Evolutionary conservation across 306 rosid genomes (phyloP), one percentile per base, ranked within the genome.

Genomic region (Acacia acuminata): DNA sequence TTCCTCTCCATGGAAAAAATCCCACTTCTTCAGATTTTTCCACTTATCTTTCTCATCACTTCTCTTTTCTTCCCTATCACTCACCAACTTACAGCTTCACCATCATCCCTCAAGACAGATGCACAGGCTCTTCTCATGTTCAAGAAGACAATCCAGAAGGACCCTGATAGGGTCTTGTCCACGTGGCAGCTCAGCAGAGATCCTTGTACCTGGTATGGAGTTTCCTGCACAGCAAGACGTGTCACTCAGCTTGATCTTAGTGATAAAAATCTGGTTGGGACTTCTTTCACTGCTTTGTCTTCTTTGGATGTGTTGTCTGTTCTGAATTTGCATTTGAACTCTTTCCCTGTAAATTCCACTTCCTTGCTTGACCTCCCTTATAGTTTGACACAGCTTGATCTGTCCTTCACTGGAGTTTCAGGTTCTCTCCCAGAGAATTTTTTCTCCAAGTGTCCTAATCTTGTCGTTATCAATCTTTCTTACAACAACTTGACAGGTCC

Each of bases 131-230:
- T 95, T 79, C 88, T 95, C 14, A 76, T 58, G 84, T 92, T 95
- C 88, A 95, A 90, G 86, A 90, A 88, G 81, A 80, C 82, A 89
- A 83, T 95, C 66, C 85, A 84, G 50, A 89, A 87, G 56, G 99
- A 95, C 84, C 94, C 95, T 20, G 84, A 65, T 75, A 90, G 90
- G 74, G 88, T 84, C 25, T 75, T 95, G 68, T 87, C 94, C 64
- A 82, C 84, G 55, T 95, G 99, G 99, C 82, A 90, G 82, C 83
- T 74, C 34, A 84, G 44, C 11, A 89, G 55, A 47, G 89, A 84
- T 47, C 91, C 93, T 67, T 95, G 99, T 91, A 87, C 75, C 61
- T 95, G 99, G 99, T 48, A 84, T 81, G 99, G 99, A 50, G 84
- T 95, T 60, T 47, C 98, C 69, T 95, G 99, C 87, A 87, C 91